Conservation (phyloP, 2,329 filamentous ascomycete species). For the Colletotrichum shisoi region DNA sequence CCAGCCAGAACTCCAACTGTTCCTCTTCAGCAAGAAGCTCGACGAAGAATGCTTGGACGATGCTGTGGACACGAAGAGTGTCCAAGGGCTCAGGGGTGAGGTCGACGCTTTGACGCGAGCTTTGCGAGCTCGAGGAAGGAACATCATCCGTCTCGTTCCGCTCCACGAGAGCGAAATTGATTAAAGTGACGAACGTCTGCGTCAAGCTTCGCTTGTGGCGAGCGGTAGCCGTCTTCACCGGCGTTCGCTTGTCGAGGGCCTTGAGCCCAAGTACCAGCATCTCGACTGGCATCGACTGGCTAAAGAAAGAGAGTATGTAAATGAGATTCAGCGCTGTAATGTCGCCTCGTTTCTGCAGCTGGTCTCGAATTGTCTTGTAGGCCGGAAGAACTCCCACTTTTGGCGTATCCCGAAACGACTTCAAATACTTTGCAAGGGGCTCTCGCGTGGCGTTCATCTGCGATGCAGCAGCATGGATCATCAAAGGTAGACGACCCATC, state of each 20-base stretch:
- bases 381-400: constrained; percentile 60
- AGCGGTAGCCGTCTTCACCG: constrained; percentile 52
- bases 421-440: constrained; percentile 68
- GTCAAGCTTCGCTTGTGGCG: constrained; percentile 51
- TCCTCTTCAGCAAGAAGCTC: constrained; percentile 55
- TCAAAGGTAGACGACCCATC: constrained; percentile 71
- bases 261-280: constrained; percentile 66
- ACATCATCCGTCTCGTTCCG: constrained; percentile 57
- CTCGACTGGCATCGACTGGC: constrained; percentile 70
- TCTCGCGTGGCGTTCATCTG: constrained; percentile 68
- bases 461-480: constrained; percentile 71
- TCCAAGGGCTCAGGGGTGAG: constrained; percentile 55
- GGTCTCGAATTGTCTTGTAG: constrained; percentile 58
- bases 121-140: constrained; percentile 53
- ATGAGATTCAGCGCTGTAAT: constrained; percentile 70
- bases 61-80: constrained; percentile 59
- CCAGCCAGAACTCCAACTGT: constrained; percentile 58
- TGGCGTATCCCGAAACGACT: constrained; percentile 63
- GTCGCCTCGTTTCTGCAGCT: constrained; percentile 57
- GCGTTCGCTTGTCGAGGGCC: constrained; percentile 56
- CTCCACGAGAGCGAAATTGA: constrained; percentile 61
- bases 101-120: constrained; percentile 46
- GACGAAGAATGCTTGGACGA: constrained; percentile 63
- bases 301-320: constrained; percentile 70
- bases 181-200: constrained; percentile 60